Evolutionary conservation across 257 asterid genomes (phyloP).

Genomic region (Solanum clarkiae): DNA sequence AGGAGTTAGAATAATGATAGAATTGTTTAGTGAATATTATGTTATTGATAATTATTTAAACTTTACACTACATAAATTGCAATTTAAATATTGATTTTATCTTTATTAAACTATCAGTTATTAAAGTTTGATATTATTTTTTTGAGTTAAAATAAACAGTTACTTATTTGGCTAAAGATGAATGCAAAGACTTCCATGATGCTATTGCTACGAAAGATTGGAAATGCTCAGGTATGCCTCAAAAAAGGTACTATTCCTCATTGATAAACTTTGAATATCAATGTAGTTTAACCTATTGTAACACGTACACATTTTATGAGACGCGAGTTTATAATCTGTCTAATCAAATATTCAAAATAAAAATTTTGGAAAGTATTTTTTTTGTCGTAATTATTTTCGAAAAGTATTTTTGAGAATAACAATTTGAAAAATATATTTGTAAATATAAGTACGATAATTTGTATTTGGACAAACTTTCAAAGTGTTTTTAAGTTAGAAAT

Average conservation of each 20-base stretch:
- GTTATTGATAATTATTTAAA: background rate
- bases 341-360: background rate
- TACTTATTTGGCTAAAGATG: background rate
- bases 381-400: background rate
- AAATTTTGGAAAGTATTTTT: background rate
- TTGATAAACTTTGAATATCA: rapidly evolving
- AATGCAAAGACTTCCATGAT: slow-evolving; percentile 22
- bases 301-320: background rate
- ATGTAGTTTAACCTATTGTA: background rate
- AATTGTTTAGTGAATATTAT: background rate
- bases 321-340: background rate
- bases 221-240: slow-evolving; percentile 28
- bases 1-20: background rate
- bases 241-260: background rate
- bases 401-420: background rate
- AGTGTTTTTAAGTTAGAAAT: too few species aligned
- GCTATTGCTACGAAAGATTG: slow-evolving; percentile 13
- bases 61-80: background rate
- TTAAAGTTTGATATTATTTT: background rate
- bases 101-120: background rate
- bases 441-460: background rate
- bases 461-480: background rate
- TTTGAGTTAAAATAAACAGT: background rate
- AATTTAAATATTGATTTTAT: background rate
- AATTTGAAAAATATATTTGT: background rate